Evolutionary conservation across 768 basidiomycete genomes (phyloP).

Genomic region (Rhodotorula paludigena): DNA sequence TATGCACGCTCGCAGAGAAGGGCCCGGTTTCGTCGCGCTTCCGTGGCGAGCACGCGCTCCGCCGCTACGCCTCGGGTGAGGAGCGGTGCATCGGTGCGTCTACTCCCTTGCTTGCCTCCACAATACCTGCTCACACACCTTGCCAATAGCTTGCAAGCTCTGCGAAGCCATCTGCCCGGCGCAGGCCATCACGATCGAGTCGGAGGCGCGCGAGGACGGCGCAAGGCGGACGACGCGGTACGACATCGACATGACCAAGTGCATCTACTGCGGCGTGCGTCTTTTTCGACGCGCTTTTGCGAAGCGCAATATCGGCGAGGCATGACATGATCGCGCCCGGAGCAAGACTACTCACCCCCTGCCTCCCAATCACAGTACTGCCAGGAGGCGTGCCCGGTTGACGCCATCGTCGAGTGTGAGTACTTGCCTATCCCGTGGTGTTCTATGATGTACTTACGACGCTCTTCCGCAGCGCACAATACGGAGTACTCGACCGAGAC

Average conservation of each 20-base stretch:
- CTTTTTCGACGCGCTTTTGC: neutral
- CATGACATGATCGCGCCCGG: neutral
- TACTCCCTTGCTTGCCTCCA: neutral
- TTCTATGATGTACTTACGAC: neutral
- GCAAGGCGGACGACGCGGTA: slow-evolving; percentile 97
- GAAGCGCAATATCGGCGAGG: too few species aligned
- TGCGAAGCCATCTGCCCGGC: slow-evolving; percentile 99
- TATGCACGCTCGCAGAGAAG: slow-evolving; percentile 70
- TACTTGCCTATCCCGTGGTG: slow-evolving; percentile 9
- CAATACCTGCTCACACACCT: neutral
- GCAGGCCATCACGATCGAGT: slow-evolving; percentile 98
- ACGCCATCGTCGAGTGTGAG: slow-evolving; percentile 97
- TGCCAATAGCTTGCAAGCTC: slow-evolving; percentile 84
- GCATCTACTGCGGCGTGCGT: slow-evolving; percentile 87
- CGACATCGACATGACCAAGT: slow-evolving; percentile 99
- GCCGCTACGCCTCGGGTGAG: slow-evolving; percentile 94
- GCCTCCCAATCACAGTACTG: slow-evolving; percentile 58
- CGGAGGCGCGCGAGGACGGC: slow-evolving; percentile 89
- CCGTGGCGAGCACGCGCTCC: slow-evolving; percentile 94
- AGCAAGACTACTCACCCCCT: neutral
- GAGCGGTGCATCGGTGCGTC: slow-evolving; percentile 93
- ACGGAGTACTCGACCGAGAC: slow-evolving; percentile 97
- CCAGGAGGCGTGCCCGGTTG: slow-evolving; percentile 98
- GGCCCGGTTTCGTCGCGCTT: slow-evolving; percentile 96
- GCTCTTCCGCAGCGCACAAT: slow-evolving; percentile 70